Conservation (phyloP, 371 early-diverging fungal species). For the Circinella minor region DNA sequence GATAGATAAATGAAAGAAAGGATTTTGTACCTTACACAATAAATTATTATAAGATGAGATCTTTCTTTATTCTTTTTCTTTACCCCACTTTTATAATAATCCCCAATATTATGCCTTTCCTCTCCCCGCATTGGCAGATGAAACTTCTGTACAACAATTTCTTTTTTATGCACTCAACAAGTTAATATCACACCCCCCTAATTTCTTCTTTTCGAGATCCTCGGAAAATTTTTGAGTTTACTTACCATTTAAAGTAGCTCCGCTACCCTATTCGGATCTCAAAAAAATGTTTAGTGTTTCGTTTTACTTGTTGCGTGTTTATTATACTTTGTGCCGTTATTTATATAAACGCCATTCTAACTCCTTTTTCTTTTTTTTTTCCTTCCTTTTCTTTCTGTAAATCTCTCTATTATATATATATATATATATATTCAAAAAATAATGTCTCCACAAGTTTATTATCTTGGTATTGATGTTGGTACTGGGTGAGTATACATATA, state of each 20-base stretch:
- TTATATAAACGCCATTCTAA: too few species aligned
- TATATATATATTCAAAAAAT: background rate
- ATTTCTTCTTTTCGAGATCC: background rate
- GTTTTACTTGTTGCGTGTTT: background rate
- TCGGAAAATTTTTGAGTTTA: conserved; percentile 3
- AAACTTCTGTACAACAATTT: background rate
- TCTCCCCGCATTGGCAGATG: too few species aligned
- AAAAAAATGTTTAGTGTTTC: background rate
- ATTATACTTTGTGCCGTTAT: conserved; percentile 1
- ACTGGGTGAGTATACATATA: conserved; percentile 57
- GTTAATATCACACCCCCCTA: too few species aligned
- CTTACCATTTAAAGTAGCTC: background rate
- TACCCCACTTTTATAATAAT: too few species aligned
- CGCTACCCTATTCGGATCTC: background rate
- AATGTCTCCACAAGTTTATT: conserved; percentile 33
- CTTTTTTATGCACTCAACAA: background rate
- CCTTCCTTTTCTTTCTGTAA: background rate
- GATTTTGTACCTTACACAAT: too few species aligned
- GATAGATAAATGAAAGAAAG: too few species aligned
- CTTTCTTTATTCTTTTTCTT: too few species aligned
- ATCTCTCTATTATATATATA: too few species aligned
- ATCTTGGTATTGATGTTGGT: conserved; percentile 77
- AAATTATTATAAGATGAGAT: too few species aligned
- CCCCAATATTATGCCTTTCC: too few species aligned
- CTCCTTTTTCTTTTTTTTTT: background rate